Percentiles rank a stretch among this genome's conserved stretches.
These are phyloP conservation scores for Hypholoma fasciculare DNA, from an alignment of 768 basidiomycete genomes.

Conservation along the genomic window DNA sequence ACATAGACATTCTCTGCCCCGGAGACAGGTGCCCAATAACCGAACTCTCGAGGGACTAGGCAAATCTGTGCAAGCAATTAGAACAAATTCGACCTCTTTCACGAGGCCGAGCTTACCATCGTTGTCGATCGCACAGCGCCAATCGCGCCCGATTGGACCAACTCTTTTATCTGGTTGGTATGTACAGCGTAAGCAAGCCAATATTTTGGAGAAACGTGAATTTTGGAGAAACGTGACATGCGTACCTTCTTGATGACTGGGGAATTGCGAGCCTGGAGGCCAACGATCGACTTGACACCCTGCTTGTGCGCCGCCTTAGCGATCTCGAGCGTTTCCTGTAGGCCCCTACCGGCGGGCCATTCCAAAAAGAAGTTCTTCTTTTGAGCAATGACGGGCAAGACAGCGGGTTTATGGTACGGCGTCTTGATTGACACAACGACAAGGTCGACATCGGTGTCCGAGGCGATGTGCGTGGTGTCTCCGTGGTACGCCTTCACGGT, in stretches of 20 bases:
- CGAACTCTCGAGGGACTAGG: neutral
- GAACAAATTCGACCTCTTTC: too few species aligned
- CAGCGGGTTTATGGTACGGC: conserved; percentile 25
- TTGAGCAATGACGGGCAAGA: conserved; percentile 32
- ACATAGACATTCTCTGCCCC: neutral
- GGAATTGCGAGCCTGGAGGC: conserved; percentile 32
- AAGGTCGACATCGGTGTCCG: conserved; percentile 36
- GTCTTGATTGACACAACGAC: conserved; percentile 35
- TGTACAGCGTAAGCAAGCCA: neutral
- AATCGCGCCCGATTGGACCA: neutral
- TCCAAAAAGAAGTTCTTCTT: conserved; percentile 41
- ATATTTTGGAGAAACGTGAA: neutral
- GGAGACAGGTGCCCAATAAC: neutral
- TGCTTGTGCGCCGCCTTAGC: conserved; percentile 28
- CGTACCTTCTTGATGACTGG: conserved; percentile 29
- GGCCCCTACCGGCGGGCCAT: conserved; percentile 35
- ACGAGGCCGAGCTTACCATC: neutral
- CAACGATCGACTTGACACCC: conserved; percentile 32
- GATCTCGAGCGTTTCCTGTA: conserved; percentile 32
- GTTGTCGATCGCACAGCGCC: neutral
- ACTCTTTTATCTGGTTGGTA: conserved; percentile 29
- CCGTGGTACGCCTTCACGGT: conserved; percentile 35
- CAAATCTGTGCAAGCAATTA: neutral
- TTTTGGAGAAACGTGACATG: neutral
- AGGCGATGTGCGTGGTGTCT: conserved; percentile 25